Base-by-base conservation (phyloP, 495 filamentous ascomycete species). In the Talaromyces adpressus region DNA sequence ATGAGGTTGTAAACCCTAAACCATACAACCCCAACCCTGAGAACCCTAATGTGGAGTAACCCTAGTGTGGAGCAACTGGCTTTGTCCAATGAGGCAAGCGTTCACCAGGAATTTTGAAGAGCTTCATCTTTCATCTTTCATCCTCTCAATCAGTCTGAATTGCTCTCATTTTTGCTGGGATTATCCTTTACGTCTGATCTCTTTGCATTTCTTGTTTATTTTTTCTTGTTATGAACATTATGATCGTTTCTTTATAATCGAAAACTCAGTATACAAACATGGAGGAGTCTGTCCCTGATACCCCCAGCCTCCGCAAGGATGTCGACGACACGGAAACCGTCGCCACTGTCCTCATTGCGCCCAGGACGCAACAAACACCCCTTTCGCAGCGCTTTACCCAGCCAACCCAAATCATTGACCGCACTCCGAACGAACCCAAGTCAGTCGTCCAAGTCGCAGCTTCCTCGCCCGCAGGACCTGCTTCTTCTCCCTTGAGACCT, bases 361-460 rank as follows among this genome's bases (percentile, higher is more conserved):
- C 34, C 58, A 65, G 62, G 64, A 56, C 52, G 6, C 52, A 56
- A 56, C 52, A 56, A 56, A 73, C 59, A 66, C 66, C 72, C 27
- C 56, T 71, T 59, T 73, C 73, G 7, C 76, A 75, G 4, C 63
- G 66, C 45, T 68, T 76, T 34, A 80, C 81, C 63, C 89, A 93
- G 67, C 87, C 91, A 0, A 93, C 91, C 0, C 91, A 94, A 64
- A 78, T 91, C 12, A 68, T 89, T 45, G 72, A 77, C n/a, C 63
- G 66, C 39, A 67, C 73, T 4, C 70, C 73, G 39, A 68, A 72
- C 39, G 65, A 63, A 0, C 66, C 67, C 53, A 70, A 68, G 53
- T 82, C 89, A 4, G 75, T 86, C 11, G 81, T 97, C 47, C 91
- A 96, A 69, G 92, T 97, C 2, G 86, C 86, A 30, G 89, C 88